phyloP scores from a whole-genome alignment of 257 asterid species.

The Jacaranda copaia region DNA sequence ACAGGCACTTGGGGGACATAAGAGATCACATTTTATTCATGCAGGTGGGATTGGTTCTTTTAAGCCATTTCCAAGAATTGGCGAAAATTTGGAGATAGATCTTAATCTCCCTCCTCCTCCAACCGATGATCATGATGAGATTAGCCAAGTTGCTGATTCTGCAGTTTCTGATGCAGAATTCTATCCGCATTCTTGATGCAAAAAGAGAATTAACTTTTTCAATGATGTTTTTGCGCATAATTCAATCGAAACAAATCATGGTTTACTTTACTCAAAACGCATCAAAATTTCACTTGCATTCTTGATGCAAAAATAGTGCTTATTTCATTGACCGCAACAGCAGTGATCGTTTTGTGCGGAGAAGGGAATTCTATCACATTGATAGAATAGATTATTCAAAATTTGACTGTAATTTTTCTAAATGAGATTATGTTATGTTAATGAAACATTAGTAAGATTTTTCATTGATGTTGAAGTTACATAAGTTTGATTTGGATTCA shows the following conservation, averaged over 20 bases:
- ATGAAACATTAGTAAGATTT: constrained; percentile 18
- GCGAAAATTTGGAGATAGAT: constrained; percentile 54
- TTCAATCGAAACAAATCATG: too few species aligned
- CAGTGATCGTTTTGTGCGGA: too few species aligned
- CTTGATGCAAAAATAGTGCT: too few species aligned
- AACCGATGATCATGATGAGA: constrained; percentile 50
- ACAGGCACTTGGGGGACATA: constrained; percentile 90
- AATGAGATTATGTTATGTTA: constrained; percentile 23
- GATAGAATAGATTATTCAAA: too few species aligned
- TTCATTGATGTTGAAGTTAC: constrained; percentile 17
- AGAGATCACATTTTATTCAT: constrained; percentile 69
- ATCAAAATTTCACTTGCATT: too few species aligned
- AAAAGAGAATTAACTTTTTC: too few species aligned
- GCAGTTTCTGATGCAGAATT: constrained; percentile 32
- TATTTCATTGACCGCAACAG: too few species aligned
- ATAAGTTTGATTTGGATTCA: background rate
- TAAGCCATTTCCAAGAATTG: constrained; percentile 43
- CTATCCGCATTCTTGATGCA: background rate
- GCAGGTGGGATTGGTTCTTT: constrained; percentile 29
- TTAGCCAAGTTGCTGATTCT: constrained; percentile 42
- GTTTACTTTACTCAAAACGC: too few species aligned
- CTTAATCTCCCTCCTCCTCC: constrained; percentile 73
- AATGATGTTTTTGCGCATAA: too few species aligned
- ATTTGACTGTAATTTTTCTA: too few species aligned
- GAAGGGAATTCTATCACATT: too few species aligned